Evolutionary conservation across 805 yeast genomes (phyloP).

Genomic region (Huiozyma naganishii): DNA sequence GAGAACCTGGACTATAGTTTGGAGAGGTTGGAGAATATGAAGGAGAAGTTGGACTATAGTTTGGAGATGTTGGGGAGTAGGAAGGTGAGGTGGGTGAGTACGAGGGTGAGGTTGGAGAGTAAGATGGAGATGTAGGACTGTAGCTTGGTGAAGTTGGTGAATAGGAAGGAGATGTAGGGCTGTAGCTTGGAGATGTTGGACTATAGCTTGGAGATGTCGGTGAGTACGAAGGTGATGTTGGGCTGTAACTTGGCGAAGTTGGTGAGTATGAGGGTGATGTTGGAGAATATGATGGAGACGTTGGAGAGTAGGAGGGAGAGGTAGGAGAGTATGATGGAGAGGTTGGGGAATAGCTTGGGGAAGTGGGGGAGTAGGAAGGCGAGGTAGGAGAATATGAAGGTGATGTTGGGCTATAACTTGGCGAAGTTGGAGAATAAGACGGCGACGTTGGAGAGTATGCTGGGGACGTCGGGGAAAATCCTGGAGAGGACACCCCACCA

Average conservation of each 20-base stretch:
- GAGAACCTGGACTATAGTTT: slow-evolving; percentile 37
- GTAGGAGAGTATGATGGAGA: slow-evolving; percentile 71
- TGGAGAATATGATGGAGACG: slow-evolving; percentile 57
- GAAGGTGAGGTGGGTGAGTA: slow-evolving; percentile 40
- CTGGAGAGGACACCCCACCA: slow-evolving; percentile 49
- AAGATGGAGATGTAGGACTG: slow-evolving; percentile 42
- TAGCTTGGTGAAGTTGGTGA: slow-evolving; percentile 70
- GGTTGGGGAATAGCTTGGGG: slow-evolving; percentile 71
- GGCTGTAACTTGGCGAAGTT: slow-evolving; percentile 60
- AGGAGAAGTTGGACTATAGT: slow-evolving; percentile 57
- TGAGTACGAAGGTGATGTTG: slow-evolving; percentile 56
- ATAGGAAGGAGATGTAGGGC: slow-evolving; percentile 59
- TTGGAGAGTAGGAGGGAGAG: slow-evolving; percentile 64
- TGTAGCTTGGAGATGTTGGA: slow-evolving; percentile 66
- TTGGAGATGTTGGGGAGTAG: slow-evolving; percentile 58
- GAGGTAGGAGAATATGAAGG: slow-evolving; percentile 67
- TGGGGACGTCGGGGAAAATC: slow-evolving; percentile 69
- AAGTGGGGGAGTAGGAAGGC: slow-evolving; percentile 70
- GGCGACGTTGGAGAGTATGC: slow-evolving; percentile 77
- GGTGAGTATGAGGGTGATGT: slow-evolving; percentile 77
- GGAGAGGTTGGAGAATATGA: slow-evolving; percentile 50
- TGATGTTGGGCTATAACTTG: slow-evolving; percentile 66
- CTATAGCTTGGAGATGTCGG: slow-evolving; percentile 56
- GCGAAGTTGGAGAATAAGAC: slow-evolving; percentile 68
- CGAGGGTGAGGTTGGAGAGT: slow-evolving; percentile 54